These are phyloP conservation scores for Aspergillus latus DNA, from an alignment of 2,329 filamentous ascomycete species.

Conservation along the genomic window DNA sequence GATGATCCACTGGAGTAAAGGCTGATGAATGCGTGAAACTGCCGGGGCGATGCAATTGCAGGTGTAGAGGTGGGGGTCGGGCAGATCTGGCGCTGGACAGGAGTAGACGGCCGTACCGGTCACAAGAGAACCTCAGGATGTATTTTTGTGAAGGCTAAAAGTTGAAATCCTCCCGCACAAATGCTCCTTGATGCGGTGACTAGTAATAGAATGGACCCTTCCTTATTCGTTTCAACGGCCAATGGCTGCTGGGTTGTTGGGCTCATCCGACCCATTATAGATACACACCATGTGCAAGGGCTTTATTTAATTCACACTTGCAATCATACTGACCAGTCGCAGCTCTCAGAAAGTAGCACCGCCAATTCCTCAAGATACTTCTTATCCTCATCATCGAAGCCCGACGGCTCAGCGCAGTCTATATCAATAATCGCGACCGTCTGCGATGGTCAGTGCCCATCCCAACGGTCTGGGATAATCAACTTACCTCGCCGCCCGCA, in stretches of 20 bases:
- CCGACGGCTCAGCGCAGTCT: conserved; percentile 45
- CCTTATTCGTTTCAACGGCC: too few relatives aligned
- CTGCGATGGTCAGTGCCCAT: conserved; percentile 23
- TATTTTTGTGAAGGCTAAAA: too few relatives aligned
- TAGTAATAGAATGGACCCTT: too few relatives aligned
- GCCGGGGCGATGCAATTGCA: too few relatives aligned
- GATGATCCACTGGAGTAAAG: too few relatives aligned
- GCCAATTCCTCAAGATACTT: conserved; percentile 46
- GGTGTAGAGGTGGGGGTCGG: too few relatives aligned
- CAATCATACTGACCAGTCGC: conserved; percentile 38
- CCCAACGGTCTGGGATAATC: neutral
- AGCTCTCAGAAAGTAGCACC: conserved; percentile 39
- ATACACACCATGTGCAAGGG: neutral
- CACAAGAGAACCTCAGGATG: too few relatives aligned
- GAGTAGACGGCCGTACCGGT: too few relatives aligned
- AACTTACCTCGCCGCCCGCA: conserved; percentile 39
- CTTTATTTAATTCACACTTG: neutral
- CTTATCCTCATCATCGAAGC: conserved; percentile 48
- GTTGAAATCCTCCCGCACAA: too few relatives aligned
- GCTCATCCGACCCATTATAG: neutral
- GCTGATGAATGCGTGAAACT: too few relatives aligned
- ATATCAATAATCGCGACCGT: conserved; percentile 52
- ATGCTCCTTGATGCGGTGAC: too few relatives aligned
- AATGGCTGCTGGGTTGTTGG: neutral
- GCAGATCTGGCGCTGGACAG: too few relatives aligned